Conservation (phyloP, 345 rosid species). For the Citrus hindsii region DNA sequence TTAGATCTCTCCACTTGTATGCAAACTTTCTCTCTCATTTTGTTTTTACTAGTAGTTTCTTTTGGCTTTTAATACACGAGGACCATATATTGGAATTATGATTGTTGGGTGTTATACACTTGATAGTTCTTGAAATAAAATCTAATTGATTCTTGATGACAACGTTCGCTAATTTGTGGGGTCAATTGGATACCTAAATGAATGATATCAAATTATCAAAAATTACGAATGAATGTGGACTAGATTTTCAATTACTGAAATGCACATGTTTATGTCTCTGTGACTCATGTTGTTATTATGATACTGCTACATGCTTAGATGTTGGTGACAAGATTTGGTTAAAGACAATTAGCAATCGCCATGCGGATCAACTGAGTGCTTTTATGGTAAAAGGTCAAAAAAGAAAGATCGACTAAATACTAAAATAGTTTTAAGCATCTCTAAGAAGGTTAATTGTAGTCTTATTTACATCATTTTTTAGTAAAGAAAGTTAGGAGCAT, state of each 20-base stretch:
- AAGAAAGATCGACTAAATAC: no score
- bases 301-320: not conserved
- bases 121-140: not conserved
- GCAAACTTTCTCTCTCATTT: not conserved
- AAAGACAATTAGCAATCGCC: no score
- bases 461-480: no score
- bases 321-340: no score
- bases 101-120: not conserved
- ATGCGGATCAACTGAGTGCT: no score
- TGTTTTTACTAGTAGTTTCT: not conserved
- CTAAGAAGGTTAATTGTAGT: no score
- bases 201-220: not conserved
- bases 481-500: accelerated
- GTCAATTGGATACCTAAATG: not conserved
- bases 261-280: conserved; percentile 9
- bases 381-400: no score
- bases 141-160: not conserved
- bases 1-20: not conserved
- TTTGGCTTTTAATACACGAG: conserved; percentile 12
- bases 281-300: not conserved
- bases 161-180: conserved; percentile 4
- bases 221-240: not conserved
- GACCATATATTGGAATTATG: conserved; percentile 3
- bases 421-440: no score
- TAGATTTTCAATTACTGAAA: not conserved